Evolutionary conservation across 495 filamentous ascomycete genomes (phyloP).

Genomic region (Neurospora sp.): DNA sequence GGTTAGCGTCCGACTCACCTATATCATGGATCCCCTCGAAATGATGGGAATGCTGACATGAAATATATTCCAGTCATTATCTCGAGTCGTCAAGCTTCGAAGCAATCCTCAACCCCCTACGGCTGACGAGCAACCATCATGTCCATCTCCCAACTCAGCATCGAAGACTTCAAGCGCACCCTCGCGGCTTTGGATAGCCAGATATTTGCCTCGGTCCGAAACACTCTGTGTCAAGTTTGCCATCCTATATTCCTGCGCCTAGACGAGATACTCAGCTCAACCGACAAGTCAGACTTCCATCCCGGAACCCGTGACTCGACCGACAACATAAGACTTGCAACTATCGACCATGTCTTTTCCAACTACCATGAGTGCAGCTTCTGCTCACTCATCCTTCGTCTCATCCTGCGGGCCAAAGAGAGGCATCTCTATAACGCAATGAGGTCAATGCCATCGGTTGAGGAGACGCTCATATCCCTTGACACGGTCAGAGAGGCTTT

Average conservation of each 20-base stretch:
- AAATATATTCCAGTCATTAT: neutral
- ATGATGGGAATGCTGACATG: neutral
- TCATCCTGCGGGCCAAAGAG: neutral
- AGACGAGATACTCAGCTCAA: neutral
- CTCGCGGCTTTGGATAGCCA: neutral
- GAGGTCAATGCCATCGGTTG: neutral
- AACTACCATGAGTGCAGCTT: neutral
- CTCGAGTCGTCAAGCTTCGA: neutral
- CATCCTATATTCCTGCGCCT: neutral
- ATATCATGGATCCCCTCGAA: neutral
- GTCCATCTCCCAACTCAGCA: neutral
- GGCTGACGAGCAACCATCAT: neutral
- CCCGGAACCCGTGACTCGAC: neutral
- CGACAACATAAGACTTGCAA: neutral
- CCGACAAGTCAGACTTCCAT: neutral
- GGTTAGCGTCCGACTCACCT: neutral
- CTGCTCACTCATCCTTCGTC: neutral
- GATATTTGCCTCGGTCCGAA: neutral
- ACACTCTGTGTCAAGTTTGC: neutral
- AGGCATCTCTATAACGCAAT: neutral
- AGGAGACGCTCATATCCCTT: neutral
- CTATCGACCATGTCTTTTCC: neutral
- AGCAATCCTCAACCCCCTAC: neutral
- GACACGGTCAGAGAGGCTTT: neutral
- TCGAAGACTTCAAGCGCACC: neutral